phyloP scores from a whole-genome alignment of 345 rosid species.

The Boechera divaricarpa region DNA sequence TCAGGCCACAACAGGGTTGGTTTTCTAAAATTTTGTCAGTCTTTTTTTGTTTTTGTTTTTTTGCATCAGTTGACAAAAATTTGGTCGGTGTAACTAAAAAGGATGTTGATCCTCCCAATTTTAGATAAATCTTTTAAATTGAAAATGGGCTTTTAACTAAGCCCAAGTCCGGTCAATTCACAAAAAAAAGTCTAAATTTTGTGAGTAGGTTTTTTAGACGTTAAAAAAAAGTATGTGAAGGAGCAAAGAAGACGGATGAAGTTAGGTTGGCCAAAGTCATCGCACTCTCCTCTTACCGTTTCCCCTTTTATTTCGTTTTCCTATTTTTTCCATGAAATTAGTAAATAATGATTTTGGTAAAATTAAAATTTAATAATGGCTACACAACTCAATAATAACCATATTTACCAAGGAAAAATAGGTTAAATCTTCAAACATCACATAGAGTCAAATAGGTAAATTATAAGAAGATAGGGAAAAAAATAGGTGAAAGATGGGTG shows the following conservation, averaged over 20 bases:
- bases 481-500: slow-evolving; percentile 41
- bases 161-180: background rate
- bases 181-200: background rate
- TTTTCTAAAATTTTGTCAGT: too few species aligned
- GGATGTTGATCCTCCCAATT: too few species aligned
- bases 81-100: too few species aligned
- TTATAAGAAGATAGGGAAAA: background rate
- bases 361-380: too few species aligned
- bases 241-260: slow-evolving; percentile 42
- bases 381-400: background rate
- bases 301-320: background rate
- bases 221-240: slow-evolving; percentile 18
- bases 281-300: slow-evolving; percentile 21
- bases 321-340: background rate
- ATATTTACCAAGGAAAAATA: background rate
- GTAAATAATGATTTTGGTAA: background rate
- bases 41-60: too few species aligned
- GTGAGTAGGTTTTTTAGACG: background rate
- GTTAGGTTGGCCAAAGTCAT: slow-evolving; percentile 42
- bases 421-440: background rate
- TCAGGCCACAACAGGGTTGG: too few species aligned
- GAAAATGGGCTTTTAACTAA: background rate
- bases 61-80: too few species aligned
- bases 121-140: too few species aligned
- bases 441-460: slow-evolving; percentile 24